Base-by-base conservation (phyloP, 2,329 filamentous ascomycete species). In the Dryadomyces quercus-mongolicae region DNA sequence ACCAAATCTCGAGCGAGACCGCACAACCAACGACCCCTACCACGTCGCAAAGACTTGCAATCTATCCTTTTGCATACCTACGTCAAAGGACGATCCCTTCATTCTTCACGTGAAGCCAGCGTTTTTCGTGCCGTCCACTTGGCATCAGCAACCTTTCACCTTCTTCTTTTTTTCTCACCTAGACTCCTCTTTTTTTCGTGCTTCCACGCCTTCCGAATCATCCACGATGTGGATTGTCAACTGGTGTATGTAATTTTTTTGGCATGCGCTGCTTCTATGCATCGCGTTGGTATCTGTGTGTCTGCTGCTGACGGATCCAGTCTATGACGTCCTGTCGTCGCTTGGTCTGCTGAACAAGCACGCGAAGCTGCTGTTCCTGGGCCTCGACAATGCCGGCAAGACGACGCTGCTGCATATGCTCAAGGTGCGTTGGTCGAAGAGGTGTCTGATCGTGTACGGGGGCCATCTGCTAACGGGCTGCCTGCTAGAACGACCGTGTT, bases 321-420 rank as follows among this genome's bases (percentile, higher is more conserved):
- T 95, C 74, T 95, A 88, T 80, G 88, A 95, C 75, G 76, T 94
- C 64, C 82, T 95, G 65, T 87, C 90, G 65, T 88, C 83, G 61
- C 80, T 95, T 60, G 90, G 90, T 64, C 79, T 95, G 66, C 77
- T 92, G 62, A 95, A 95, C 82, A 95, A 95, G 80, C 88, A 95
- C 71, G 90, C 89, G 66, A 95, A 95, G 81, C 81, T 95, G 57
- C 81, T 95, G 56, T 95, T 95, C 75, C 82, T 95, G 60, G 90
- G 90, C 63, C 84, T 95, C 59, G 90, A 95, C 70, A 95, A 95
- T 74, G 90, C 90, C 52, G 90, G 90, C 72, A 95, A 95, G 79
- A 95, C 90, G 53, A 95, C 90, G 47, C 76, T 95, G 63, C 75
- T 95, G 67, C 90, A 95, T 73, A 95, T 95, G 90, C 73, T 95